phyloP scores from a whole-genome alignment of 2,329 filamentous ascomycete species.

The Colletotrichum theobromicola region DNA sequence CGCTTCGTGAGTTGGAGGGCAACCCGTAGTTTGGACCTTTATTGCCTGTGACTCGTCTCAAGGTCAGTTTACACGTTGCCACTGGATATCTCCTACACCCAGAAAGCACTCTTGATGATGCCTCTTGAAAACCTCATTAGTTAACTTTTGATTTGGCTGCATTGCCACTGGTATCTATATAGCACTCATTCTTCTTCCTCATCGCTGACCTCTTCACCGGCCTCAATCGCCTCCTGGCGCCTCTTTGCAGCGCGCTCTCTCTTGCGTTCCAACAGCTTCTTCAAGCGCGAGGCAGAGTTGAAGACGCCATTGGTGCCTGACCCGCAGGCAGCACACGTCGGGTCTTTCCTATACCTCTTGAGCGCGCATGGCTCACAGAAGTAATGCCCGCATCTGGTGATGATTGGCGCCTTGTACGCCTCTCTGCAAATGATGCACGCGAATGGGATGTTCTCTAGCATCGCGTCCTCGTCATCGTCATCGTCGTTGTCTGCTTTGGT shows the following conservation, averaged over 20 bases:
- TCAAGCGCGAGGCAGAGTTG: constrained; percentile 83
- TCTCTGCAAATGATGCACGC: constrained; percentile 86
- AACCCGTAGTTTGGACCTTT: neutral
- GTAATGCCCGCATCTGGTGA: constrained; percentile 94
- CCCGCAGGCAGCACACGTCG: constrained; percentile 85
- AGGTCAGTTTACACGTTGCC: neutral
- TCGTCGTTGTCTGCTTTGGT: constrained; percentile 42
- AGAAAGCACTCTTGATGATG: neutral
- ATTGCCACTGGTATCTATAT: constrained; percentile 1
- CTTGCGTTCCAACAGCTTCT: constrained; percentile 80
- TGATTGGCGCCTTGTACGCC: constrained; percentile 78
- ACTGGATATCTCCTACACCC: neutral
- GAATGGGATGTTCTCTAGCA: constrained; percentile 87
- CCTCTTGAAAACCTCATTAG: neutral
- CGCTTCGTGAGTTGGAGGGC: neutral
- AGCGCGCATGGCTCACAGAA: constrained; percentile 93
- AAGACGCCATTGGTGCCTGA: constrained; percentile 88
- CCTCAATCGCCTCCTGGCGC: constrained; percentile 57
- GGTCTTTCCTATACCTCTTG: constrained; percentile 84
- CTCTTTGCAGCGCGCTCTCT: constrained; percentile 63
- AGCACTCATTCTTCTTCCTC: constrained; percentile 40
- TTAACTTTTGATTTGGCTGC: neutral
- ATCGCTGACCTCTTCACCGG: constrained; percentile 54
- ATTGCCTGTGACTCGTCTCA: neutral
- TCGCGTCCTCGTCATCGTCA: constrained; percentile 66